These are phyloP conservation scores for Pseudocercospora eumusae DNA, from an alignment of 2,329 filamentous ascomycete genomes.

Conservation along the genomic window DNA sequence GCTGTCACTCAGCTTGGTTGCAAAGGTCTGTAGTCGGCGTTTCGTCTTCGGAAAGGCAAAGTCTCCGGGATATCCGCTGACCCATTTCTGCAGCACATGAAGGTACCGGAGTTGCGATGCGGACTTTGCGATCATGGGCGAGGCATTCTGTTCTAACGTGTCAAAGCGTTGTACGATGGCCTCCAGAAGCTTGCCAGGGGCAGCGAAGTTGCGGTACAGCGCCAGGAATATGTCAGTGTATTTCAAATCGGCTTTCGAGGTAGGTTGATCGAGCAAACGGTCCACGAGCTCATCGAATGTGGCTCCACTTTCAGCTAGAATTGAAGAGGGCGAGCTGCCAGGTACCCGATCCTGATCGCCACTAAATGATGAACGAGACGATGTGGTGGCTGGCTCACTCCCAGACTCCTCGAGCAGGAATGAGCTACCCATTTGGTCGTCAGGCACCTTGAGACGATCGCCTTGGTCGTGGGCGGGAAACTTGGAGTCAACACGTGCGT, in stretches of 20 bases:
- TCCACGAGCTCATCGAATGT: conserved; percentile 66
- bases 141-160: conserved; percentile 64
- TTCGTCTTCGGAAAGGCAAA: conserved; percentile 79
- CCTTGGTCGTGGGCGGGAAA: conserved; percentile 33
- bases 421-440: conserved; percentile 54
- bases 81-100: conserved; percentile 84
- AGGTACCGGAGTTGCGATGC: conserved; percentile 81
- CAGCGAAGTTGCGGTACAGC: conserved; percentile 88
- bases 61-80: conserved; percentile 85
- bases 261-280: conserved; percentile 76
- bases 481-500: conserved; percentile 39
- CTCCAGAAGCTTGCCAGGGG: conserved; percentile 74
- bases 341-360: conserved; percentile 53
- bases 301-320: conserved; percentile 57
- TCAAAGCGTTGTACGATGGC: conserved; percentile 78
- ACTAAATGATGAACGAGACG: conserved; percentile 67
- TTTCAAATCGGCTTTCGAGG: conserved; percentile 84
- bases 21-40: conserved; percentile 72
- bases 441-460: conserved; percentile 38
- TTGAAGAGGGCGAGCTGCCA: conserved; percentile 24
- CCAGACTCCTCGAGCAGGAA: conserved; percentile 72
- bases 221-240: conserved; percentile 88
- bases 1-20: conserved; percentile 70
- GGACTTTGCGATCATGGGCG: conserved; percentile 72
- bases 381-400: conserved; percentile 57